Evolutionary conservation across 345 rosid species (phyloP).

Genomic region (Clausena lansium): DNA sequence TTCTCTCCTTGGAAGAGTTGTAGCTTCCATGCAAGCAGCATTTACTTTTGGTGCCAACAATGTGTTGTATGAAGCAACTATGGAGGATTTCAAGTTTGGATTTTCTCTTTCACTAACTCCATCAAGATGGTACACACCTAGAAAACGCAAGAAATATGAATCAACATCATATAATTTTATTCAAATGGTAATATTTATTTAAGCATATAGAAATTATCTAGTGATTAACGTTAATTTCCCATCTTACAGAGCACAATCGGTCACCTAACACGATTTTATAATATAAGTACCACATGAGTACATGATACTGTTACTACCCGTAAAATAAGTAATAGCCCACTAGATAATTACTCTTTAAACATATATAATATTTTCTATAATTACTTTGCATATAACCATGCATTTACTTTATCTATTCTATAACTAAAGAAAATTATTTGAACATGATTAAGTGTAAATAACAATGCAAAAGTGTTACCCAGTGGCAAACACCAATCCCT

Average conservation of each 20-base stretch:
- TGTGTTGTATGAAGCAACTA: constrained; percentile 51
- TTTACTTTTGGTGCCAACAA: constrained; percentile 62
- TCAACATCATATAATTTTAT: neutral
- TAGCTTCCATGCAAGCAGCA: constrained; percentile 42
- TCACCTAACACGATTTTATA: no score
- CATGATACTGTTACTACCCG: no score
- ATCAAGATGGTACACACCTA: constrained; percentile 68
- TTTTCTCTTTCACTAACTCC: constrained; percentile 56
- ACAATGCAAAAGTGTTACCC: neutral
- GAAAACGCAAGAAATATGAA: constrained; percentile 3
- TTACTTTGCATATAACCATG: no score
- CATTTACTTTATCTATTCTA: no score
- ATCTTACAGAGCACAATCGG: no score
- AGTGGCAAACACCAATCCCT: no score
- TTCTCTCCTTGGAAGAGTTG: constrained; percentile 21
- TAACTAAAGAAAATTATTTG: neutral
- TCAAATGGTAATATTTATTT: neutral
- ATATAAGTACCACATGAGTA: no score
- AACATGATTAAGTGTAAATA: neutral
- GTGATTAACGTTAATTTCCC: no score
- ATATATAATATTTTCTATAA: no score
- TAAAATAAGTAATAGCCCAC: no score
- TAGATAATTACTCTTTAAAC: no score
- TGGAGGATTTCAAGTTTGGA: constrained; percentile 61
- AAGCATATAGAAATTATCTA: no score